Percentiles rank a stretch among this genome's conserved stretches.
phyloP scores from a whole-genome alignment of 1,284 basidiomycete genomes.

The Cerioporus squamosus region DNA sequence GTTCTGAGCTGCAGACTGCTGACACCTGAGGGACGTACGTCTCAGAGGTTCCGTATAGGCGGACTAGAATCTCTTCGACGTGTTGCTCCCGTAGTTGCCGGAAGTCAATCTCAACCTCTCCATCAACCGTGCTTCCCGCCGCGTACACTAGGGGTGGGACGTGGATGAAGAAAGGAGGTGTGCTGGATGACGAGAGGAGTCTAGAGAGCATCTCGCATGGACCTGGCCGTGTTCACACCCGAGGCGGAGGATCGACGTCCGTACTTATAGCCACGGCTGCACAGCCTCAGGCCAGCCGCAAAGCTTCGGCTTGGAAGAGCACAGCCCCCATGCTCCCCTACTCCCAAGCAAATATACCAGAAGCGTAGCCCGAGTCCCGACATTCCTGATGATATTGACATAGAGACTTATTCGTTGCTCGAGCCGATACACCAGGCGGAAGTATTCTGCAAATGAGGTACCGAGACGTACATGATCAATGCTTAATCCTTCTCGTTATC shows the following conservation, averaged over 20 bases:
- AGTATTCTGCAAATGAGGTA: too few relatives aligned
- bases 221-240: background rate
- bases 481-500: slow-evolving; percentile 4
- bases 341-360: too few relatives aligned
- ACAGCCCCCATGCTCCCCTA: too few relatives aligned
- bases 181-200: background rate
- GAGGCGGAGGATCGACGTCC: too few relatives aligned
- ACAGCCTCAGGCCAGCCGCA: too few relatives aligned
- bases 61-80: slow-evolving; percentile 7
- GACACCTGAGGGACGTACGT: background rate
- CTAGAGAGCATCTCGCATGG: background rate
- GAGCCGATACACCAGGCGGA: background rate
- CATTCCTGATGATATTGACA: too few relatives aligned
- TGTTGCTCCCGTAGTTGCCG: slow-evolving; percentile 7
- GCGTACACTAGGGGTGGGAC: background rate
- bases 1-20: too few relatives aligned
- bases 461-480: too few relatives aligned
- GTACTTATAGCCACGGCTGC: too few relatives aligned
- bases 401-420: background rate
- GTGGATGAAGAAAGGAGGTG: background rate
- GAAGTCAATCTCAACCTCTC: slow-evolving; percentile 11
- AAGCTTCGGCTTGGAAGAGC: too few relatives aligned
- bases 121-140: slow-evolving; percentile 5
- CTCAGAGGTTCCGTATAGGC: background rate
- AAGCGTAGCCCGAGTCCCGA: too few relatives aligned